Evolutionary conservation across 345 rosid species (phyloP), one percentile per base, ranked within the genome.

Genomic region (Linum tenue): DNA sequence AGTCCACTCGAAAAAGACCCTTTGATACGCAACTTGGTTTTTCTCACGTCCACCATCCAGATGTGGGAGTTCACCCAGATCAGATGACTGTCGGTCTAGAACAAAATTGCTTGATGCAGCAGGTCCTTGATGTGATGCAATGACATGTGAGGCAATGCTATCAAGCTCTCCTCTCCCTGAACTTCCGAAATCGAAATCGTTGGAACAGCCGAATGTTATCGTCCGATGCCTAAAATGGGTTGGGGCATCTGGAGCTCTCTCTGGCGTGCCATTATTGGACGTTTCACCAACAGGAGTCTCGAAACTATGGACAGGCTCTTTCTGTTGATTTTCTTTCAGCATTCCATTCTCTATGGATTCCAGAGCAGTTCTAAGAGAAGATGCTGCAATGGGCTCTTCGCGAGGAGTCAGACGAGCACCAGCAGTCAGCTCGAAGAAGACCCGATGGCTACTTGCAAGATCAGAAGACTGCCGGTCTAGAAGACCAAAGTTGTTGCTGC

Each of bases 161-260:
- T 11, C 10, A 43, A 43, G 50, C 50, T 79, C 84, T 61, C 69
- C 75, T 75, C 80, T 96, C 69, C 86, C 84, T 2, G 74, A 69
- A 5, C 79, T 79, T 70, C 83, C 83, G 15, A 88, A 90, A 70
- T 90, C 68, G 73, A 94, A 88, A 35, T 90, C 99, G 67, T 83
- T 85, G 35, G 71, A 66, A 39, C 87, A 73, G 35, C 87, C 91
- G 11, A 75, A 80, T 40, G 87, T 86, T 39, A 83, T 50, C 16
- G 88, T 78, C 39, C 56, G 79, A 39, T 77, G 73, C 74, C 84
- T 77, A 36, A 67, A 74, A 65, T 84, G 87, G 57, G 55, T 72
- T 22, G 66, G 58, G 17, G 60, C 50, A 7, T 43, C 50, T 2
- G 6, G 2, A 7, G 6, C 50, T 5, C 5, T 11, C 6, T 43